Percentiles rank a stretch among this genome's conserved stretches.
Evolutionary conservation across 2,329 filamentous ascomycete genomes (phyloP).

Genomic region (Huntiella savannae): DNA sequence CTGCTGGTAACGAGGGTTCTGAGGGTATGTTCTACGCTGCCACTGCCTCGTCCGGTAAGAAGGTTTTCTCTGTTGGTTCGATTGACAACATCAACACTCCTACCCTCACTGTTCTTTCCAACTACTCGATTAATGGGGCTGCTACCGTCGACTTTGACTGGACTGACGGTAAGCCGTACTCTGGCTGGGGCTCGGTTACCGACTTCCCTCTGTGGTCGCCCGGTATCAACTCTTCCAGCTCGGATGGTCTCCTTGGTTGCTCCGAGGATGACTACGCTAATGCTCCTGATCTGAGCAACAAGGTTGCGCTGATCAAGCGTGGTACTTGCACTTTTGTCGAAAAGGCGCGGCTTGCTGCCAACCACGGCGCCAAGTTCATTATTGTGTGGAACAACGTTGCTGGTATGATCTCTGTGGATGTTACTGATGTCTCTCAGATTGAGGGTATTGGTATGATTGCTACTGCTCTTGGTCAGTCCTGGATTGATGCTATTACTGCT

Average conservation of each 20-base stretch:
- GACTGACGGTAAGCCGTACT: conserved; percentile 21
- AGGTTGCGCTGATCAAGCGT: conserved; percentile 40
- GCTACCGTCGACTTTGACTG: conserved; percentile 23
- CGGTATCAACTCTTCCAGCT: conserved; percentile 28
- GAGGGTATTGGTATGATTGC: conserved; percentile 24
- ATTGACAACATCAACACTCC: conserved; percentile 28
- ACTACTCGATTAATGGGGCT: conserved; percentile 22
- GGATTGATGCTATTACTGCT: conserved; percentile 24
- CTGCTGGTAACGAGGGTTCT: conserved; percentile 32
- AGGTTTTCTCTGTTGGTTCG: conserved; percentile 29
- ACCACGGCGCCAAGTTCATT: conserved; percentile 38
- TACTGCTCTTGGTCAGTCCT: conserved; percentile 22
- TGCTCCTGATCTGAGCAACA: conserved; percentile 36
- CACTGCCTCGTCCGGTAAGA: conserved; percentile 28
- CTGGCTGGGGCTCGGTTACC: conserved; percentile 23
- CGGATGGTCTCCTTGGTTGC: conserved; percentile 28
- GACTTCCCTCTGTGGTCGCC: conserved; percentile 30
- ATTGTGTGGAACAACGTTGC: conserved; percentile 39
- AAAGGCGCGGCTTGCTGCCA: conserved; percentile 34
- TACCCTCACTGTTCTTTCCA: conserved; percentile 23
- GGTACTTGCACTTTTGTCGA: conserved; percentile 36
- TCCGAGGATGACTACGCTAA: conserved; percentile 26
- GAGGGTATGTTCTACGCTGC: conserved; percentile 28
- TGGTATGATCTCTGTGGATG: conserved; percentile 20
- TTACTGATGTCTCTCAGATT: conserved; percentile 17